Base-by-base conservation (phyloP, 352 stramenopile genomes). In the Pythium brachiatum region DNA sequence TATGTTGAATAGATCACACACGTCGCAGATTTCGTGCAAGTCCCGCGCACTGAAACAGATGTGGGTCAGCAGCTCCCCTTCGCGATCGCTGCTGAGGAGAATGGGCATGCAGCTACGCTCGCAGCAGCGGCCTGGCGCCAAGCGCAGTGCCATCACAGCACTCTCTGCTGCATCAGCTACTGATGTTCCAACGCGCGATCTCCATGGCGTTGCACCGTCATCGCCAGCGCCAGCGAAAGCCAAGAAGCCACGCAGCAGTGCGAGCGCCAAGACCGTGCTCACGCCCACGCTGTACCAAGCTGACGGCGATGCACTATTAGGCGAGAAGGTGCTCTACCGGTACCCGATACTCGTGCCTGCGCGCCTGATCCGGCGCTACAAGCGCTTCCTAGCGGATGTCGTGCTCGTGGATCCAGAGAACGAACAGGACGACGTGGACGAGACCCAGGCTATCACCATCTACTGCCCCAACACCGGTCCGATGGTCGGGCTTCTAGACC, bases 381-480 rank as follows among this genome's bases (percentile, higher is more conserved):
- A 94, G 59, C 79, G 86, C 9, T 94, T 94, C 60, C 70, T 94
- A 16, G 83, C 86, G 4, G 86, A 94, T 32, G 75, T 94, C 6
- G 78, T 92, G 69, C 71, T 94, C 18, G 29, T 75, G 13, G 51
- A 62, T 16, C 26, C 43, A 0, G 70, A 64, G 11, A 58, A 73
- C 7, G 53, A 44, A 20, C 46, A 64, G 2, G 39, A 57, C 7
- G 61, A 53, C 1, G 57, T 62, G 20, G 53, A 69, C 13, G 57
- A 69, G 11, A 60, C 71, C 7, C 59, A 82, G 23, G 63, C 88
- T 41, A 63, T 75, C 31, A 94, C 86, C n/a, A 74, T 94, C 32
- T 88, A 94, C 64, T 92, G 83, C 8, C 86, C 86, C 0, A 94
- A 94, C 57, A 94, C 86, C 1, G 86, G 86, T 1, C 86, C 86